Evolutionary conservation across 2,329 filamentous ascomycete species (phyloP), one percentile per base, ranked within the genome.

Genomic region (Colletotrichum sp.): DNA sequence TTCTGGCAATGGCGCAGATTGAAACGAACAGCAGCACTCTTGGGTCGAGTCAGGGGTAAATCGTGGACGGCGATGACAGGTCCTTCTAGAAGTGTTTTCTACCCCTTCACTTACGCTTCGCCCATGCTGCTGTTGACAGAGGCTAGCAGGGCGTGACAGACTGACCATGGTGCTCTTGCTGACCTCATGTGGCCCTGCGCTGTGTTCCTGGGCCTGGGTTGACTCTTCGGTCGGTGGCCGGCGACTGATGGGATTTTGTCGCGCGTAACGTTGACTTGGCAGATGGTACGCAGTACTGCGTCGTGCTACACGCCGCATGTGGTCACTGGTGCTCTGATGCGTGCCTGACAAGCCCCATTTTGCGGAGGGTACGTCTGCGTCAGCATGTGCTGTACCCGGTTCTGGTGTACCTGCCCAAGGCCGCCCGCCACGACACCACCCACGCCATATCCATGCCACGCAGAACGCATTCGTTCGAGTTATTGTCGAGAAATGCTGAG

Each of bases 231-330:
- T 32, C 58, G 56, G 64, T 69, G 64, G 74, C 58, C 28, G 48
- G 65, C 68, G 74, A 39, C 65, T 58, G 72, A 61, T 71, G 27
- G 52, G 68, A 71, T 74, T 74, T 30, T 27, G 48, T 74, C 36
- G 28, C 36, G 36, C 60, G 70, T 65, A 74, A 73, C 70, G 64
- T 75, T 48, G 58, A 73, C 58, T 36, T 36, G 18, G 22, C 30
- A 56, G 36, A 48, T 48, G 27, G n/a, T 28, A 48, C 39, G 39
- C 13, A 32, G 48, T 36, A 43, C 39, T 55, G 25, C n/a, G 62
- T 66, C 15, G 62, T 52, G 34, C 36, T 48, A 61, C 67, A 62
- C 36, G 67, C 56, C 67, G 30, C 52, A 28, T 25, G 56, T 25
- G 43, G 66, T 70, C n/a, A 52, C 64, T 58, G 65, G 65, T 61